Percentiles rank a stretch among this genome's conserved stretches.
Conservation (phyloP, 163 green algal genomes). For the Volvox carteri region DNA sequence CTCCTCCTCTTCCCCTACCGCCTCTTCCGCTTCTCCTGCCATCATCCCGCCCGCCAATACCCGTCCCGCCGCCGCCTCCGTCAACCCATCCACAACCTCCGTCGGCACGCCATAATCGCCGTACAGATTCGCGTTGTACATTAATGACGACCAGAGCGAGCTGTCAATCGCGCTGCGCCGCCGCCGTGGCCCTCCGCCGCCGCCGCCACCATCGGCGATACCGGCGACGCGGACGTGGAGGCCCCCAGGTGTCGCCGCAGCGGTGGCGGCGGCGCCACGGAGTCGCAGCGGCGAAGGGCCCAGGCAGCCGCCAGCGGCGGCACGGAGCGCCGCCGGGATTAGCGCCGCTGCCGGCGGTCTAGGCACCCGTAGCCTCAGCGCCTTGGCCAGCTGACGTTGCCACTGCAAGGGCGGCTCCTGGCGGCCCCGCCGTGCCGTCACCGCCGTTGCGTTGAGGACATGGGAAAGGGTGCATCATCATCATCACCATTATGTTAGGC, state of each 20-base stretch:
- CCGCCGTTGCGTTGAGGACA: too few relatives aligned
- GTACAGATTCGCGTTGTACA: slow-evolving; percentile 14
- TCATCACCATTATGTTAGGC: too few relatives aligned
- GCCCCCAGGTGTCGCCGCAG: background rate
- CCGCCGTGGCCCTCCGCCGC: background rate
- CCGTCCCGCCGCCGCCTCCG: background rate
- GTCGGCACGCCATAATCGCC: background rate
- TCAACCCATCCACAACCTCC: background rate
- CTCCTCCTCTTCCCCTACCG: slow-evolving; percentile 19
- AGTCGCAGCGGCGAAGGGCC: slow-evolving; percentile 19
- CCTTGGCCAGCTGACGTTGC: slow-evolving; percentile 39
- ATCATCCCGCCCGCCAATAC: background rate
- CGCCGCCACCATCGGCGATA: background rate
- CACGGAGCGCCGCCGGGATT: slow-evolving; percentile 29
- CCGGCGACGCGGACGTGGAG: background rate
- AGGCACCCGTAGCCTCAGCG: slow-evolving; percentile 30
- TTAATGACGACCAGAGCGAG: slow-evolving; percentile 13
- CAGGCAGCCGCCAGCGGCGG: slow-evolving; percentile 36
- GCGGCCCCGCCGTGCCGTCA: too few relatives aligned
- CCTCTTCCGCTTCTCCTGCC: background rate
- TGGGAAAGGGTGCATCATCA: too few relatives aligned
- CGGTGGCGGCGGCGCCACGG: background rate
- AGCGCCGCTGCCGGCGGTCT: background rate
- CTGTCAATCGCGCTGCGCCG: slow-evolving; percentile 8
- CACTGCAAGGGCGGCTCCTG: slow-evolving; percentile 49